Evolutionary conservation across 1,284 basidiomycete genomes (phyloP).

Genomic region (Blastosporella zonata): DNA sequence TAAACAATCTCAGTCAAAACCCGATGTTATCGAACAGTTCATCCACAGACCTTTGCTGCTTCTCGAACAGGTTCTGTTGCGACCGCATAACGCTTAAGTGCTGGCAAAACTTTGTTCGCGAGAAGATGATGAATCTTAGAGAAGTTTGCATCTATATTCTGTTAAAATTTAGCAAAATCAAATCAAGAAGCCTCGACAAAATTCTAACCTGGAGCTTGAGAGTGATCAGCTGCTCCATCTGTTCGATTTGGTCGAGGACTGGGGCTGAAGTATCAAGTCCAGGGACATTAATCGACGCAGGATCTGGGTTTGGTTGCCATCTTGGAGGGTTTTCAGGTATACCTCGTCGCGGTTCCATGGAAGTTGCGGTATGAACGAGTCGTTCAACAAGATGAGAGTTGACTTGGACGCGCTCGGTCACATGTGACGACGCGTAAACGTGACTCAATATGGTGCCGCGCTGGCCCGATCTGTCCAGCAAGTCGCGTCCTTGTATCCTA

Average conservation of each 20-base stretch:
- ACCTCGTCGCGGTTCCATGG: conserved; percentile 26
- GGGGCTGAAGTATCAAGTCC: conserved; percentile 76
- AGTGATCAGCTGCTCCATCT: conserved; percentile 94
- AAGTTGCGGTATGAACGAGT: conserved; percentile 13
- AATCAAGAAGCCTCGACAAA: neutral
- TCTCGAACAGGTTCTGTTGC: conserved; percentile 86
- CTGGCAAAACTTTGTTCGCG: conserved; percentile 78
- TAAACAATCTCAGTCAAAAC: conserved; percentile 51
- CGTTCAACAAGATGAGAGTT: neutral
- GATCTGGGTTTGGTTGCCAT: conserved; percentile 65
- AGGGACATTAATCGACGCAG: conserved; percentile 62
- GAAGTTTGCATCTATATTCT: conserved; percentile 95
- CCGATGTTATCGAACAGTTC: neutral
- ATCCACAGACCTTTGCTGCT: conserved; percentile 70
- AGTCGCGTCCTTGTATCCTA: neutral
- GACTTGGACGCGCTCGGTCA: conserved; percentile 16
- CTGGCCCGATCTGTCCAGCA: too few relatives aligned
- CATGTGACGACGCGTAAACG: conserved; percentile 10
- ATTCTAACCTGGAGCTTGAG: conserved; percentile 71
- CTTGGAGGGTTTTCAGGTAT: conserved; percentile 51
- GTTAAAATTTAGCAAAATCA: conserved; percentile 20
- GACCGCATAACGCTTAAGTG: conserved; percentile 85
- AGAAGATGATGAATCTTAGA: conserved; percentile 87
- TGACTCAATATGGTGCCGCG: neutral
- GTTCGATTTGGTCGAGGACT: conserved; percentile 84